These are phyloP conservation scores for Pseudogymnoascus sp. DNA, from an alignment of 2,329 filamentous ascomycete species.

Conservation along the genomic window DNA sequence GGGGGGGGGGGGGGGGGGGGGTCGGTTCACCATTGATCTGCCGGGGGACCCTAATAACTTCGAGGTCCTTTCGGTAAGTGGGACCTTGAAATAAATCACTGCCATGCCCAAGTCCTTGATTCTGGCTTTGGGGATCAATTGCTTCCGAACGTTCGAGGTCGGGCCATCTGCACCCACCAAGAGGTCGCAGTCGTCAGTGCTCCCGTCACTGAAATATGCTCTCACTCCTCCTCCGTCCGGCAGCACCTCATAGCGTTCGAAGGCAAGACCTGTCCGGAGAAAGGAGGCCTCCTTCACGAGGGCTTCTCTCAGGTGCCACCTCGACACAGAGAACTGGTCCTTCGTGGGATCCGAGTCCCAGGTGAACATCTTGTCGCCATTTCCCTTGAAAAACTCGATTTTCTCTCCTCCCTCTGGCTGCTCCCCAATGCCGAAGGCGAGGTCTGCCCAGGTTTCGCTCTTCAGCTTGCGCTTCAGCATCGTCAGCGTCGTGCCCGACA, in stretches of 20 bases:
- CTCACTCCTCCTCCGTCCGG: constrained; percentile 1
- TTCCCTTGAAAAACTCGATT: constrained; percentile 21
- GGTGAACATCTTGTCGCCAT: constrained; percentile 21
- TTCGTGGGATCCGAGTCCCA: constrained; percentile 21
- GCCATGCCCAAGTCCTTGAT: constrained; percentile 18
- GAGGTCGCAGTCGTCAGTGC: constrained; percentile 34
- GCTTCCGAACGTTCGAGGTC: constrained; percentile 72
- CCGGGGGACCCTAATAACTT: not conserved
- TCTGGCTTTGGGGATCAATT: constrained; percentile 19
- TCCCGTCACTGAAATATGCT: constrained; percentile 10
- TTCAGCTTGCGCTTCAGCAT: constrained; percentile 21
- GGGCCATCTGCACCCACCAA: constrained; percentile 90
- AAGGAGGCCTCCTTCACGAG: constrained; percentile 20
- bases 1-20: no score
- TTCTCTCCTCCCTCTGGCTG: constrained; percentile 22
- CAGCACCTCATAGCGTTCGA: constrained; percentile 11
- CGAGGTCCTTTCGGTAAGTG: constrained; percentile 16
- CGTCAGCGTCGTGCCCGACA: constrained; percentile 21
- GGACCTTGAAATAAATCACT: constrained; percentile 27
- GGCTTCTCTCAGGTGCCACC: constrained; percentile 21
- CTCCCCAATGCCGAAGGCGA: constrained; percentile 18
- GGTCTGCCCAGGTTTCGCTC: constrained; percentile 17
- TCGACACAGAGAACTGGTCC: constrained; percentile 22
- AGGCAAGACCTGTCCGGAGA: constrained; percentile 2
- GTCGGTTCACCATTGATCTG: no score